phyloP scores from a whole-genome alignment of 2,329 filamentous ascomycete species.

The Cadophora gregata region DNA sequence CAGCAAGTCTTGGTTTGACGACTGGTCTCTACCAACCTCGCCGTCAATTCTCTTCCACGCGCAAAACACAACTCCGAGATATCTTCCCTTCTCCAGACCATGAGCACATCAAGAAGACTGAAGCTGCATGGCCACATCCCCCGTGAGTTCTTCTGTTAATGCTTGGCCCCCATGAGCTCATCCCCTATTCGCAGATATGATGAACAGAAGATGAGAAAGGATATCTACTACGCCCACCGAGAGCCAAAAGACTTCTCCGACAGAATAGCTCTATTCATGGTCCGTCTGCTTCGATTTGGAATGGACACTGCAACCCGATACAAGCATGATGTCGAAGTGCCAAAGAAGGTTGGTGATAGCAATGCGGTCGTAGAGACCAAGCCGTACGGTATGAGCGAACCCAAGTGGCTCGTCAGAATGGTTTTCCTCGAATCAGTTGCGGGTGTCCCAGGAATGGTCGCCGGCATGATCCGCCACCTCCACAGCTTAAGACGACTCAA shows the following conservation, averaged over 20 bases:
- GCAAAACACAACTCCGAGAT: slow-evolving; percentile 38
- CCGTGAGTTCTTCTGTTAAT: slow-evolving; percentile 32
- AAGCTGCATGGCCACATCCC: slow-evolving; percentile 65
- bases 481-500: slow-evolving; percentile 84
- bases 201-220: slow-evolving; percentile 75
- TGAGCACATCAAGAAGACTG: slow-evolving; percentile 61
- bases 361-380: slow-evolving; percentile 50
- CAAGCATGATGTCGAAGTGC: slow-evolving; percentile 66
- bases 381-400: slow-evolving; percentile 75
- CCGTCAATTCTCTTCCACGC: slow-evolving; percentile 41
- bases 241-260: slow-evolving; percentile 76
- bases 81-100: slow-evolving; percentile 44
- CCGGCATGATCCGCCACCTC: slow-evolving; percentile 90
- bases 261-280: slow-evolving; percentile 76
- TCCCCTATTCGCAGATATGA: slow-evolving; percentile 62
- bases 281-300: slow-evolving; percentile 76
- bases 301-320: slow-evolving; percentile 86
- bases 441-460: slow-evolving; percentile 96
- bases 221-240: slow-evolving; percentile 78
- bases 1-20: slow-evolving; percentile 28
- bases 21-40: slow-evolving; percentile 25
- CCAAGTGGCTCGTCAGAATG: slow-evolving; percentile 89
- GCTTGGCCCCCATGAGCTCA: neutral
- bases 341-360: slow-evolving; percentile 52
- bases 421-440: slow-evolving; percentile 95